Evolutionary conservation across 116 monocot genomes (phyloP).

Genomic region (Zostera marina): DNA sequence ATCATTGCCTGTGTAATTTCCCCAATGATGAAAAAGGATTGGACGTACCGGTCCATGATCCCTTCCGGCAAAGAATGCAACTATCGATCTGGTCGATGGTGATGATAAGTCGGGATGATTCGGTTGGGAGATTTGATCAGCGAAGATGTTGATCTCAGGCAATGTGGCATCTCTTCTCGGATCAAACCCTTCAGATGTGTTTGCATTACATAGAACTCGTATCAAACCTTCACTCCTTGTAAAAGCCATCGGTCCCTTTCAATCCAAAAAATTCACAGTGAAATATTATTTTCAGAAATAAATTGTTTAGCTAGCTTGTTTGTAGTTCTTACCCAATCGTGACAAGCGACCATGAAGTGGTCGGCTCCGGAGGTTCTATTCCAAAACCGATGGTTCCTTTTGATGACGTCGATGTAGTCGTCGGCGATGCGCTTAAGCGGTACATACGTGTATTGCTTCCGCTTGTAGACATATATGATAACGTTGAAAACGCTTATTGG

Average conservation of each 20-base stretch:
- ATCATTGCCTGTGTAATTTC: slow-evolving; percentile 10
- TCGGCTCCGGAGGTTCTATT: slow-evolving; percentile 55
- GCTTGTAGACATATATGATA: slow-evolving; percentile 32
- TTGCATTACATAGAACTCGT: slow-evolving; percentile 62
- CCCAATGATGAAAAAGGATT: slow-evolving; percentile 19
- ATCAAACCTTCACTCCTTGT: slow-evolving; percentile 27
- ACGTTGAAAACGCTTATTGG: slow-evolving; percentile 59
- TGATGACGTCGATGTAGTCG: slow-evolving; percentile 37
- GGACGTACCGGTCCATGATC: slow-evolving; percentile 17
- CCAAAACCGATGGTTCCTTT: slow-evolving; percentile 43
- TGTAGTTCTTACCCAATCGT: slow-evolving; percentile 47
- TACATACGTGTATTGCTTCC: slow-evolving; percentile 7
- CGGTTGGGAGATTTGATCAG: slow-evolving; percentile 2
- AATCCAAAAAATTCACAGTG: too few species aligned
- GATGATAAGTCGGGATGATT: not conserved
- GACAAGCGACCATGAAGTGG: slow-evolving; percentile 79
- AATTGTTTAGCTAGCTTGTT: too few species aligned
- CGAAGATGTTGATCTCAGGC: slow-evolving; percentile 26
- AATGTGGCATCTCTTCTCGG: slow-evolving; percentile 33
- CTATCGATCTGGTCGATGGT: not conserved
- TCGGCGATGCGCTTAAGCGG: slow-evolving; percentile 18
- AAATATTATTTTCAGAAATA: too few species aligned
- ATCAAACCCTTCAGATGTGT: slow-evolving; percentile 68
- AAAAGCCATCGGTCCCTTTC: slow-evolving; percentile 18
- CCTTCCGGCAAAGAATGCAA: slow-evolving; percentile 30